These are phyloP conservation scores for Solanum peruvianum DNA, from an alignment of 257 asterid species.

Conservation along the genomic window DNA sequence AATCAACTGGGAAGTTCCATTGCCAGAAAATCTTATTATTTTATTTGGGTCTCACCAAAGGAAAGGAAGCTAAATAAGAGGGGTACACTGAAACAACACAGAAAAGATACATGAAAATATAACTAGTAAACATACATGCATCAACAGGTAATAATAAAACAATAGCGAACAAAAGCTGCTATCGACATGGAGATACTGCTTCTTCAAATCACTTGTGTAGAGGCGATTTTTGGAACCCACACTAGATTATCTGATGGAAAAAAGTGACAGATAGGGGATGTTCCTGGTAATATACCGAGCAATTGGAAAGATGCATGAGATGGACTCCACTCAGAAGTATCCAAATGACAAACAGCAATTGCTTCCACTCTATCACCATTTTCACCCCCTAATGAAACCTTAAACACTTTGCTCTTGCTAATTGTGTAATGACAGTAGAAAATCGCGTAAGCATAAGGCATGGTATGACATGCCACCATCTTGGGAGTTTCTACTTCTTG, in stretches of 20 bases:
- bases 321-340: conserved; percentile 64
- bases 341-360: conserved; percentile 77
- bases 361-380: conserved; percentile 51
- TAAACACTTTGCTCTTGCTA: conserved; percentile 38
- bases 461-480: conserved; percentile 56
- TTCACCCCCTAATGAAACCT: conserved; percentile 35
- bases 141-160: neutral
- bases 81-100: neutral
- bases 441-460: conserved; percentile 64
- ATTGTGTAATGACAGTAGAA: conserved; percentile 58
- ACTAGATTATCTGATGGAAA: conserved; percentile 75
- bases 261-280: conserved; percentile 68
- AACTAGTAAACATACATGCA: neutral
- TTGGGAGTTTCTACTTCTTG: conserved; percentile 25
- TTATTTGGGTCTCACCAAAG: neutral
- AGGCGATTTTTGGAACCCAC: conserved; percentile 22
- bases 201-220: neutral
- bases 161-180: neutral
- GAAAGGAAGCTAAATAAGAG: neutral
- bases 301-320: conserved; percentile 48
- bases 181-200: neutral
- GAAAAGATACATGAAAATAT: neutral
- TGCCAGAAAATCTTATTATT: neutral
- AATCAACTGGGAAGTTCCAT: neutral
- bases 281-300: conserved; percentile 50